These are phyloP conservation scores for Zostera marina DNA, from an alignment of 116 monocot species.

Conservation along the genomic window DNA sequence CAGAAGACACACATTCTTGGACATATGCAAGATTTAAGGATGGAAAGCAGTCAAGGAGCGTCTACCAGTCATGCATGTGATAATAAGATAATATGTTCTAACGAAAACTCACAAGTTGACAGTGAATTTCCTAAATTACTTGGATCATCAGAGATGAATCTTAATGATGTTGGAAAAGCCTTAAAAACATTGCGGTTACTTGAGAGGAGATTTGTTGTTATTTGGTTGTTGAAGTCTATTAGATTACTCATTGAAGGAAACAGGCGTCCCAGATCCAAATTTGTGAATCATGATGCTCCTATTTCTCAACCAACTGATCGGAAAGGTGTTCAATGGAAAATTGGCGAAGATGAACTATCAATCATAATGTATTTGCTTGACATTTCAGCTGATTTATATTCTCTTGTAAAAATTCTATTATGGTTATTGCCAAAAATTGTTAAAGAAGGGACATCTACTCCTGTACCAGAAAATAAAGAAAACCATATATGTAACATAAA, in stretches of 20 bases:
- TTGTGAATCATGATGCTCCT: conserved; percentile 17
- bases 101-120: conserved; percentile 43
- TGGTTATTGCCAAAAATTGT: conserved; percentile 61
- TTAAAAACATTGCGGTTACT: conserved; percentile 61
- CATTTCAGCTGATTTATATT: conserved; percentile 54
- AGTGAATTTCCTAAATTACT: conserved; percentile 31
- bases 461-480: conserved; percentile 43
- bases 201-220: conserved; percentile 62
- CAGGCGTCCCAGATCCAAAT: conserved; percentile 35
- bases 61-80: conserved; percentile 97
- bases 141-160: conserved; percentile 18
- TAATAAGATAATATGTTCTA: conserved; percentile 51
- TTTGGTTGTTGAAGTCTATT: conserved; percentile 57
- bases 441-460: conserved; percentile 38
- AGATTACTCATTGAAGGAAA: conserved; percentile 55
- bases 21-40: conserved; percentile 71
- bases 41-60: conserved; percentile 89
- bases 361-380: conserved; percentile 73
- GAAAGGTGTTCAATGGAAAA: conserved; percentile 42
- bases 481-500: conserved; percentile 36
- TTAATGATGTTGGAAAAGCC: conserved; percentile 49
- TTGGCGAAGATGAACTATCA: conserved; percentile 72
- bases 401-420: conserved; percentile 53
- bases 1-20: conserved; percentile 88
- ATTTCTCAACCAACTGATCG: conserved; percentile 40